phyloP scores from a whole-genome alignment of 768 basidiomycete genomes.

The Psilocybe azurescens region DNA sequence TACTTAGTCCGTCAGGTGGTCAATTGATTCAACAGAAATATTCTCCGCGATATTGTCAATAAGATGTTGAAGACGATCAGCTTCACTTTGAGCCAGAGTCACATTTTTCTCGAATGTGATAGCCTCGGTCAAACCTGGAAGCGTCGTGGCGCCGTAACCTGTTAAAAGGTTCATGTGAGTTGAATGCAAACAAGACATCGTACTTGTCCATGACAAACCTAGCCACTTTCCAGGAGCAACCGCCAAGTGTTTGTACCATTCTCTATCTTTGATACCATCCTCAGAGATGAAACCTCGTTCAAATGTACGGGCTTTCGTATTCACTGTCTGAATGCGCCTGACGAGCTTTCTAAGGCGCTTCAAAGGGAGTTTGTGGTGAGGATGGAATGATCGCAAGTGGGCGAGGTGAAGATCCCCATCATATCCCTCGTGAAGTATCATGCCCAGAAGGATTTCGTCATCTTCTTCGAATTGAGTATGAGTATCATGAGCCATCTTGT shows the following conservation, averaged over 20 bases:
- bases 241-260: slow-evolving; percentile 87
- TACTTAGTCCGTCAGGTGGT: too few species aligned
- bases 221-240: slow-evolving; percentile 90
- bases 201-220: slow-evolving; percentile 47
- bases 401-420: slow-evolving; percentile 1
- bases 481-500: not conserved
- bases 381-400: not conserved
- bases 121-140: slow-evolving; percentile 82
- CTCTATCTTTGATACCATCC: slow-evolving; percentile 77
- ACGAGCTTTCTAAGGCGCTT: slow-evolving; percentile 58
- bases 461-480: not conserved
- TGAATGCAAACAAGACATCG: not conserved
- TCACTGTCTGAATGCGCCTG: slow-evolving; percentile 60
- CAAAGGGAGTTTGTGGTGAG: slow-evolving; percentile 33
- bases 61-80: slow-evolving; percentile 51
- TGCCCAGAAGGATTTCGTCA: slow-evolving; percentile 19
- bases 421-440: slow-evolving; percentile 22
- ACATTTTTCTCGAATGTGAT: slow-evolving; percentile 71
- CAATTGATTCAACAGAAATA: slow-evolving; percentile 11
- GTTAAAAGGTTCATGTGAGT: slow-evolving; percentile 23
- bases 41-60: slow-evolving; percentile 22
- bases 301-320: slow-evolving; percentile 69
- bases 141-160: slow-evolving; percentile 87
- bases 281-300: slow-evolving; percentile 84
- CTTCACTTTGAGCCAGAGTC: slow-evolving; percentile 66